These are phyloP conservation scores for Leccinum arenicola DNA, from an alignment of 768 basidiomycete species.

Conservation along the genomic window DNA sequence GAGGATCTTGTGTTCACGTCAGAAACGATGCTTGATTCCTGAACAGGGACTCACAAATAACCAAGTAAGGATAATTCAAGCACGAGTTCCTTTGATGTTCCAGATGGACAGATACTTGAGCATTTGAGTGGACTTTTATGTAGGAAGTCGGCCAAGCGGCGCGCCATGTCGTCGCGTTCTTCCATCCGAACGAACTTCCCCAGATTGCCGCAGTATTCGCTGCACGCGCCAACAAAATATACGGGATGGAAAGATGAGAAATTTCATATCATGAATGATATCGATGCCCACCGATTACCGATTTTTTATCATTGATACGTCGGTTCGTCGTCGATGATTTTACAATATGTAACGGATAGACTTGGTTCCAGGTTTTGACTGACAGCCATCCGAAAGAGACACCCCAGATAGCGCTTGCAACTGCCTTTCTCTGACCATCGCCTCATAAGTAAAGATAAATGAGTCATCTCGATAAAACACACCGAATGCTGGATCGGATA, in stretches of 20 bases:
- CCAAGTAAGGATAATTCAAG: constrained; percentile 23
- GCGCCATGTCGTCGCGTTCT: constrained; percentile 14
- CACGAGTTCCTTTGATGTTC: constrained; percentile 6
- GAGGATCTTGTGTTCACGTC: constrained; percentile 35
- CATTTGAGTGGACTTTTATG: not conserved
- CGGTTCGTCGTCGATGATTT: not conserved
- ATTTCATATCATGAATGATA: not conserved
- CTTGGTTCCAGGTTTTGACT: constrained; percentile 18
- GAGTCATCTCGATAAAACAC: not conserved
- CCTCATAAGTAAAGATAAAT: not conserved
- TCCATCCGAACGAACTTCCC: constrained; percentile 26
- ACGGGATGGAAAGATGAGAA: constrained; percentile 37
- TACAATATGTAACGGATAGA: constrained; percentile 16
- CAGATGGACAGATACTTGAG: not conserved
- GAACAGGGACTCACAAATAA: constrained; percentile 25
- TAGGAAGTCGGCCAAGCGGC: constrained; percentile 16
- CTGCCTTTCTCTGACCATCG: constrained; percentile 5
- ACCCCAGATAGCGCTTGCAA: constrained; percentile 11
- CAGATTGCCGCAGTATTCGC: constrained; percentile 37
- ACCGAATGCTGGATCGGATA: constrained; percentile 33
- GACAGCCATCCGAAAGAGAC: constrained; percentile 21
- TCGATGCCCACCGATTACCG: constrained; percentile 2
- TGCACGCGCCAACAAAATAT: constrained; percentile 49
- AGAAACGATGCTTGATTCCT: not conserved
- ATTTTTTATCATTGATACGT: not conserved